Percentiles rank a stretch among this genome's conserved stretches.
These are phyloP conservation scores for Jaminaea rosea DNA, from an alignment of 1,284 basidiomycete genomes.

Conservation along the genomic window DNA sequence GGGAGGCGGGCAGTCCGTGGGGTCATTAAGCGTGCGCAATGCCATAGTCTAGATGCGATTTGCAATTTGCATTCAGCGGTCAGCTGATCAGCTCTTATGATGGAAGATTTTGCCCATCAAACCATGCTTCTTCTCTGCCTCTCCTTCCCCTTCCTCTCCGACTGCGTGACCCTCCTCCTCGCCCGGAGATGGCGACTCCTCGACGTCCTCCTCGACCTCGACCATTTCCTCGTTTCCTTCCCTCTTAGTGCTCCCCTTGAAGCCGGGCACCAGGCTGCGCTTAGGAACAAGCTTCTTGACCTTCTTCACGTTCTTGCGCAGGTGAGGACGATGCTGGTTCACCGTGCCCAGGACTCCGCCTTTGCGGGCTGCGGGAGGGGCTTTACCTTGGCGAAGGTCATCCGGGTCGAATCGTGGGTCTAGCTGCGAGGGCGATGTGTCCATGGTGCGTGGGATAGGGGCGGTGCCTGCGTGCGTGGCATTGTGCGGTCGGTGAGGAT, in stretches of 20 bases:
- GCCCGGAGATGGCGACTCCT: no score
- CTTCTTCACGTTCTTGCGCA: not conserved
- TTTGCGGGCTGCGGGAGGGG: not conserved
- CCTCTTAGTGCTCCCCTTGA: not conserved
- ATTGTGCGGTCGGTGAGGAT: not conserved
- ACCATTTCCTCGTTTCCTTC: not conserved
- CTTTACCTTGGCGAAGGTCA: not conserved
- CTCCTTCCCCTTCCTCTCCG: not conserved
- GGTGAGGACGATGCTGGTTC: no score
- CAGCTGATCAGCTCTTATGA: no score
- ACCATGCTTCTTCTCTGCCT: not conserved
- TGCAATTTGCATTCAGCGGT: no score
- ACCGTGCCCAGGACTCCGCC: not conserved
- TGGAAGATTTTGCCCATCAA: no score
- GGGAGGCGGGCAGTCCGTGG: slow-evolving; percentile 1
- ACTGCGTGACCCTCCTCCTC: no score
- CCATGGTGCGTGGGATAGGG: not conserved
- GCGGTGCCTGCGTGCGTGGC: not conserved
- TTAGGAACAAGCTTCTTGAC: not conserved
- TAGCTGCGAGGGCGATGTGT: not conserved
- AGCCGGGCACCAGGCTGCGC: not conserved
- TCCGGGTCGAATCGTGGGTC: slow-evolving; percentile 1
- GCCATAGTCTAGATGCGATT: no score
- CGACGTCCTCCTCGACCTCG: not conserved
- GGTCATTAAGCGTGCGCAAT: no score